Evolutionary conservation across 2,329 filamentous ascomycete species (phyloP), one percentile per base, ranked within the genome.

Genomic region (Colletotrichum spaethianum): DNA sequence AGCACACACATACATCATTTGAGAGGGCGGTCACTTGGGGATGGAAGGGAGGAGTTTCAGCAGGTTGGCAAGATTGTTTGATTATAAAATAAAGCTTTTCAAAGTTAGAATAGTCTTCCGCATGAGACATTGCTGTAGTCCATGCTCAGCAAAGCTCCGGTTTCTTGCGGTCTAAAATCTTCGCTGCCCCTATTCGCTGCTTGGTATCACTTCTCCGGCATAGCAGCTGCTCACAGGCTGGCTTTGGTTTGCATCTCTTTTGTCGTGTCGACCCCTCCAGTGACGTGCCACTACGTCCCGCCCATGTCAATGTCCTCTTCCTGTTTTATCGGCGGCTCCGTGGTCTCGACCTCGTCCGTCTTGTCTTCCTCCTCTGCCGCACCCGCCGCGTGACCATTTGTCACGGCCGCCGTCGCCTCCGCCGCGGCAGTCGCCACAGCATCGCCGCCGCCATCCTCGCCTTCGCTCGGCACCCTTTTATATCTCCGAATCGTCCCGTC

Each of bases 401-500:
- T 38, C 33, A 11, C 46, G 2, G 31, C 38, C 16, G 53, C 28
- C 1, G 40, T 14, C 42, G 4, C 46, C 20, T 36, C 28, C 65
- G 28, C 33, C 7, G 53, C n/a, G 20, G n/a, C 66, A 14, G 38
- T n/a, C 1, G 26, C 52, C 2, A 38, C 40, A 4, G 18, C 44
- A 5, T 16, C 53, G 20, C 11, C 57, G 6, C 36, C 57, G 18
- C n/a, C 69, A n/a, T 16, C 18, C n/a, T 31, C 59, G 42, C 38
- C 52, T n/a, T 63, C 44, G 16, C 18, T 38, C 36, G 31, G 18
- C 12, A 70, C 73, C 61, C 84, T 79, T 67, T 82, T 82, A 75
- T 87, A 90, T 16, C 91, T 83, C 53, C 84, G 83, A 52, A 91
- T 84, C 40, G 82, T 83, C 67, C 85, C 82, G 73, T 91, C 89